Conservation (phyloP, 331 rosid genomes). For the Phaseolus coccineus region DNA sequence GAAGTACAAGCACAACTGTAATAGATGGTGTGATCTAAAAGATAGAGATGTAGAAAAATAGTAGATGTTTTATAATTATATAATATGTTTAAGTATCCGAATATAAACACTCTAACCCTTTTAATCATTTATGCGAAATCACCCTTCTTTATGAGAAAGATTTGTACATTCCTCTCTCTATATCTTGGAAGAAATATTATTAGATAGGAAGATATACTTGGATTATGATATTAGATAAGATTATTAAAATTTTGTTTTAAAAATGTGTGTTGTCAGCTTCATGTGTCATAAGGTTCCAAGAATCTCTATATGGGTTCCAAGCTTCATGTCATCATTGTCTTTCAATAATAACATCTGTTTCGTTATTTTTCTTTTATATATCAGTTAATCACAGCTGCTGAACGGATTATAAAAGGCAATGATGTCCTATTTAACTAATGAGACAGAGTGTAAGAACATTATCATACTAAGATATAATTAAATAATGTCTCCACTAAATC, state of each 20-base stretch:
- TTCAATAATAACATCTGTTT: conserved; percentile 33
- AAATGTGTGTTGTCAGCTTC: conserved; percentile 21
- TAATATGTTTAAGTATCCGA: neutral
- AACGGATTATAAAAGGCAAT: conserved; percentile 22
- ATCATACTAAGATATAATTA: conserved; percentile 35
- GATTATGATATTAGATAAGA: neutral
- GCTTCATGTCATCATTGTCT: conserved; percentile 44
- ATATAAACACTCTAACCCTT: neutral
- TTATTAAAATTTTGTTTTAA: neutral
- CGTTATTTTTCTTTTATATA: conserved; percentile 2
- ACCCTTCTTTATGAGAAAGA: conserved; percentile 41
- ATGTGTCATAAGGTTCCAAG: conserved; percentile 37
- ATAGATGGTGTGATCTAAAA: neutral
- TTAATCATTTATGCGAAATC: conserved; percentile 6
- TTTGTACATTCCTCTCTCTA: conserved; percentile 8
- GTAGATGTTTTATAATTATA: neutral
- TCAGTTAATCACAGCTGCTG: conserved; percentile 36
- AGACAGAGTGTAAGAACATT: conserved; percentile 2
- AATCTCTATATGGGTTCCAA: conserved; percentile 28
- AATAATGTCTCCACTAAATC: conserved; percentile 22
- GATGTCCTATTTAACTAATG: conserved; percentile 7
- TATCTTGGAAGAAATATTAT: neutral
- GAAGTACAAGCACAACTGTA: neutral
- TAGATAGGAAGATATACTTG: neutral
- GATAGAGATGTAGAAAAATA: neutral